A percentile compares a stretch with the other conserved stretches of the same genome.
Evolutionary conservation across 2,329 filamentous ascomycete species (phyloP).

Genomic region (Aureobasidium vineae): DNA sequence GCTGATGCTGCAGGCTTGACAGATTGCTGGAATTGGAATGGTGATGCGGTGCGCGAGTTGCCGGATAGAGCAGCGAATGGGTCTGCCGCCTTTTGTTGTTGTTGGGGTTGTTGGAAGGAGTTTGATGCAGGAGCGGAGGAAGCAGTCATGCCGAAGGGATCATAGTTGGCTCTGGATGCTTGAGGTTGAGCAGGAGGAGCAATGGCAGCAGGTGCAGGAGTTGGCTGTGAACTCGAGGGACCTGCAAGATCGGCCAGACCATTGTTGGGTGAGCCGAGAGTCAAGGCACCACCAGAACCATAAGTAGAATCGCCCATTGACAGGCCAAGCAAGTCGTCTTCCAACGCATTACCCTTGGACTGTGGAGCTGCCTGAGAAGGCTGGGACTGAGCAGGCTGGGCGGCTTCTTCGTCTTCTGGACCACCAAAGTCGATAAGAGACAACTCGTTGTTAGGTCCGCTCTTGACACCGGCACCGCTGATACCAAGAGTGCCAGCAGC

Average conservation of each 20-base stretch:
- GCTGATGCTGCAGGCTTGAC: conserved; percentile 16
- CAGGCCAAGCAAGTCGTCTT: conserved; percentile 87
- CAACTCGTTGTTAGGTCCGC: conserved; percentile 71
- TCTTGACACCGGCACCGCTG: conserved; percentile 60
- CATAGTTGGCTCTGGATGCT: conserved; percentile 52
- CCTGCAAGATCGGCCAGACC: conserved; percentile 27
- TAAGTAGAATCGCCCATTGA: conserved; percentile 71
- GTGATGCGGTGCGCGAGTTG: conserved; percentile 37
- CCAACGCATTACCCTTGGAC: conserved; percentile 64
- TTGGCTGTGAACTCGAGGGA: conserved; percentile 2
- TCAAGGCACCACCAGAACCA: conserved; percentile 76
- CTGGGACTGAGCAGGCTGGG: conserved; percentile 40
- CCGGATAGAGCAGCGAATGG: conserved; percentile 59
- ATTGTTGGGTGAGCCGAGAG: conserved; percentile 59
- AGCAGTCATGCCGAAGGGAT: conserved; percentile 56
- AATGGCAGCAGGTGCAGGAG: conserved; percentile 31
- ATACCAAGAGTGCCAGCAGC: conserved; percentile 75
- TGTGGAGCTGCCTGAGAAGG: conserved; percentile 45
- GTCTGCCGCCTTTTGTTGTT: conserved; percentile 49
- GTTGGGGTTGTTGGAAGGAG: conserved; percentile 39
- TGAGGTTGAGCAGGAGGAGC: conserved; percentile 31
- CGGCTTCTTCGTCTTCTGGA: conserved; percentile 51
- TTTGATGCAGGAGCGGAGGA: conserved; percentile 50
- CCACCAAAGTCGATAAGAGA: conserved; percentile 91
- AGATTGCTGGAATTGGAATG: conserved; percentile 39